Percentiles rank a stretch among this genome's conserved stretches.
Conservation (phyloP, 2,329 filamentous ascomycete genomes). For the Talaromyces sp. region DNA sequence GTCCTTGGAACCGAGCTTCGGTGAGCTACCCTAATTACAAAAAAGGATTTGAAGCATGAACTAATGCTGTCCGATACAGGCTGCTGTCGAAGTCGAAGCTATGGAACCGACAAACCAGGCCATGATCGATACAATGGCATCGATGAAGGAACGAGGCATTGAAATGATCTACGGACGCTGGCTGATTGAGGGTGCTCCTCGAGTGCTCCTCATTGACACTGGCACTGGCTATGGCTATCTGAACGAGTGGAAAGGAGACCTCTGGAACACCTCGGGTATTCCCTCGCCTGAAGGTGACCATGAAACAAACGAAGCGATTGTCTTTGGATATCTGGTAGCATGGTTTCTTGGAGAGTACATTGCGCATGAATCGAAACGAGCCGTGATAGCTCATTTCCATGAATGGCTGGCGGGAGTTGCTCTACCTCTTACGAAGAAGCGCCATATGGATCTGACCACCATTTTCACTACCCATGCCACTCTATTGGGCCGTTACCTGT, state of each 20-base stretch:
- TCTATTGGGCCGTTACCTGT: conserved; percentile 89
- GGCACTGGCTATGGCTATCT: conserved; percentile 87
- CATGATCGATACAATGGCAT: conserved; percentile 75
- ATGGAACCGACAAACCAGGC: conserved; percentile 78
- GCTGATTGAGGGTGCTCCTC: conserved; percentile 93
- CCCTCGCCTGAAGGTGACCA: conserved; percentile 88
- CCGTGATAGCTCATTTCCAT: conserved; percentile 97
- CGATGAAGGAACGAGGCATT: conserved; percentile 91
- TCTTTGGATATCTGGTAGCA: conserved; percentile 94
- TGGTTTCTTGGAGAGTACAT: conserved; percentile 99
- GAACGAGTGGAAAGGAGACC: conserved; percentile 94
- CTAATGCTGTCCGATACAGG: conserved; percentile 49
- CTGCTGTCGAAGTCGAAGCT: conserved; percentile 95
- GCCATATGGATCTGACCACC: conserved; percentile 92
- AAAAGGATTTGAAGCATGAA: background rate
- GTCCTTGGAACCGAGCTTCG: conserved; percentile 86
- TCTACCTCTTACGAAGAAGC: conserved; percentile 85
- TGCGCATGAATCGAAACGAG: conserved; percentile 83
- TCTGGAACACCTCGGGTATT: conserved; percentile 90
- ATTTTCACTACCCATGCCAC: conserved; percentile 99
- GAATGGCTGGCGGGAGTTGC: conserved; percentile 97
- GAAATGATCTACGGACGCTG: conserved; percentile 89
- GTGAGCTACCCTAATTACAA: conserved; percentile 49
- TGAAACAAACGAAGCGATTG: conserved; percentile 95
- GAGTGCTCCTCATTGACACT: conserved; percentile 92